Evolutionary conservation across 495 filamentous ascomycete species (phyloP).

Genomic region (Podospora anserina): DNA sequence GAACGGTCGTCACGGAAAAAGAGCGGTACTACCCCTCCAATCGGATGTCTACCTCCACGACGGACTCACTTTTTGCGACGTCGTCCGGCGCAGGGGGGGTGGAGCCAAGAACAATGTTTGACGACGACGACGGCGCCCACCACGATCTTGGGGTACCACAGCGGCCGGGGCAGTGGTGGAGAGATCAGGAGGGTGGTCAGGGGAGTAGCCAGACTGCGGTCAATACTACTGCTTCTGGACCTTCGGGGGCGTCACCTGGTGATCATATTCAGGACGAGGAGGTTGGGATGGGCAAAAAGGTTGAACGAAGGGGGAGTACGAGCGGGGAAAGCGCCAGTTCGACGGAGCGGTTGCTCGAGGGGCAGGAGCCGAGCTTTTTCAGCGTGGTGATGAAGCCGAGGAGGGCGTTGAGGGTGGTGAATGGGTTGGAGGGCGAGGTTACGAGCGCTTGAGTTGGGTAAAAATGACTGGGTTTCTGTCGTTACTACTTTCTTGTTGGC

Average conservation of each 20-base stretch:
- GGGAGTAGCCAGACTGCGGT: neutral
- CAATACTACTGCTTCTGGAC: neutral
- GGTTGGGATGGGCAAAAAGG: conserved; percentile 19
- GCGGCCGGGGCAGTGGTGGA: conserved; percentile 14
- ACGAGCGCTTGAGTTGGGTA: conserved; percentile 5
- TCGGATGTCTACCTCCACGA: conserved; percentile 23
- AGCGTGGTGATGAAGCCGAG: conserved; percentile 69
- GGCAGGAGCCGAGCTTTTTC: conserved; percentile 69
- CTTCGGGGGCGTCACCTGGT: conserved; percentile 13
- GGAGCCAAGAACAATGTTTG: conserved; percentile 34
- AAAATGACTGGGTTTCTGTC: neutral
- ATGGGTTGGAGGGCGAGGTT: conserved; percentile 44
- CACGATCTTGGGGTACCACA: neutral
- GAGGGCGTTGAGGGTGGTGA: conserved; percentile 69
- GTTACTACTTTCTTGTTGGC: neutral
- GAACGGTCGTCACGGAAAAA: conserved; percentile 17
- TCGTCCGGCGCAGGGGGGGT: conserved; percentile 32
- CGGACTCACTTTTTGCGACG: conserved; percentile 25
- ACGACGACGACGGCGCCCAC: conserved; percentile 25
- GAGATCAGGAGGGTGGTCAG: conserved; percentile 6
- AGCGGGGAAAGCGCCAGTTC: conserved; percentile 37
- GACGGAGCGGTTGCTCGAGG: conserved; percentile 56
- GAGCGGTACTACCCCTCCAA: conserved; percentile 17
- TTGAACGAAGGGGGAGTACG: conserved; percentile 25
- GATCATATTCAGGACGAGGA: conserved; percentile 13